Percentiles rank a stretch among this genome's conserved stretches.
phyloP scores from a whole-genome alignment of 768 basidiomycete species.

The Roridomyces roridus region DNA sequence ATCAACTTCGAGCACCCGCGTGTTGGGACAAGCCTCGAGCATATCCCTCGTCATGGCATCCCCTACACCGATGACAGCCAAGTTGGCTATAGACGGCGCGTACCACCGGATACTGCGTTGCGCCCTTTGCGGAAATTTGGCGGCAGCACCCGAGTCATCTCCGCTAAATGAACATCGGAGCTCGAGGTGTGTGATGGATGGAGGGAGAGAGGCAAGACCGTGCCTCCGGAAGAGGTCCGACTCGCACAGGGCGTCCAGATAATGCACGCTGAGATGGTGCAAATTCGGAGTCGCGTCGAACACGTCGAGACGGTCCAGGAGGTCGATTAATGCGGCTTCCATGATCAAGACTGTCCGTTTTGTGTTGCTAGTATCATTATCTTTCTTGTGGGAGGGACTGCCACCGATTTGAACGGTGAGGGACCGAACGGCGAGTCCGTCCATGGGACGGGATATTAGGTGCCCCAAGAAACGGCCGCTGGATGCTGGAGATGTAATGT shows the following conservation, averaged over 20 bases:
- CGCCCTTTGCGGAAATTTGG: background rate
- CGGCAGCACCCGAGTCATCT: background rate
- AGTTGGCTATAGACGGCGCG: background rate
- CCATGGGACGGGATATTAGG: constrained; percentile 3
- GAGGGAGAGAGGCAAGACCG: constrained; percentile 1
- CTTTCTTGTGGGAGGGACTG: no score
- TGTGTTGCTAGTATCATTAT: no score
- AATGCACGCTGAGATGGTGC: constrained; percentile 16
- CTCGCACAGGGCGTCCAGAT: constrained; percentile 12
- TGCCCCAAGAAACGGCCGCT: constrained; percentile 15
- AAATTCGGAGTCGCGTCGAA: constrained; percentile 11
- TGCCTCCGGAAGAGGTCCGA: constrained; percentile 15
- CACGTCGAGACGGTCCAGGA: constrained; percentile 13
- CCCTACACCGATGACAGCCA: constrained; percentile 1
- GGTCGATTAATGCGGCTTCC: constrained; percentile 7
- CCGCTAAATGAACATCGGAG: constrained; percentile 7
- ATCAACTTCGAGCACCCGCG: background rate
- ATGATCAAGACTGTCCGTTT: background rate
- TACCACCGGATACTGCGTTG: constrained; percentile 3
- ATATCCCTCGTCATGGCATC: background rate
- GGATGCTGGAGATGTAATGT: constrained; percentile 24
- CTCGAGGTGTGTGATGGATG: constrained; percentile 21
- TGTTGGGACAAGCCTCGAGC: constrained; percentile 4
- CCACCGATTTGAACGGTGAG: constrained; percentile 18
- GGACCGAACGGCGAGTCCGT: constrained; percentile 7